Conservation (phyloP, 805 yeast genomes). For the Lachancea dasiensis region DNA sequence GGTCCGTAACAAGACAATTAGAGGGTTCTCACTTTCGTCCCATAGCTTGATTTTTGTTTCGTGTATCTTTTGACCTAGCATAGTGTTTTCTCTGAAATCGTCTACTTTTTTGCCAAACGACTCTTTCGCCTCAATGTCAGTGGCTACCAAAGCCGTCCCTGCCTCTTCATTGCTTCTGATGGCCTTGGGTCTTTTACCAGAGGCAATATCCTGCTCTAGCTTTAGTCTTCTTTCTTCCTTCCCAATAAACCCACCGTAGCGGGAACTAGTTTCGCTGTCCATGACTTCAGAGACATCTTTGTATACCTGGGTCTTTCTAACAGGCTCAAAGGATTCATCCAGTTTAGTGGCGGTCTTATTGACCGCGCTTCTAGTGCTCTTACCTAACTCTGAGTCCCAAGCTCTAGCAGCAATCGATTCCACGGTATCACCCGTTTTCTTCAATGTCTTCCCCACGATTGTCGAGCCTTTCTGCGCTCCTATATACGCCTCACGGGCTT, state of each 20-base stretch:
- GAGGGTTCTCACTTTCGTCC: constrained; percentile 94
- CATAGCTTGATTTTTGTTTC: constrained; percentile 58
- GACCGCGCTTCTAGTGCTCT: constrained; percentile 83
- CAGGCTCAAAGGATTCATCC: constrained; percentile 87
- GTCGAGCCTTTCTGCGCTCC: constrained; percentile 70
- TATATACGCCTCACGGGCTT: constrained; percentile 88
- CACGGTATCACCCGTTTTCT: constrained; percentile 88
- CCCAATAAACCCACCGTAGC: constrained; percentile 88
- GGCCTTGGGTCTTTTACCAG: constrained; percentile 57
- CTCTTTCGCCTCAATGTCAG: constrained; percentile 72
- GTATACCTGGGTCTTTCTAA: constrained; percentile 82
- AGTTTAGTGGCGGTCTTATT: constrained; percentile 73
- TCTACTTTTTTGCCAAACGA: constrained; percentile 59
- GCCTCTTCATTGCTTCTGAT: constrained; percentile 77
- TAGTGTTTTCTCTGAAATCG: constrained; percentile 57
- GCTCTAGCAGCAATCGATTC: constrained; percentile 87
- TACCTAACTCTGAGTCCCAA: constrained; percentile 94
- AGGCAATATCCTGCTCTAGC: constrained; percentile 55
- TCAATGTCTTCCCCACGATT: constrained; percentile 66
- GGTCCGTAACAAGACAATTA: constrained; percentile 74
- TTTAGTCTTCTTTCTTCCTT: constrained; percentile 75
- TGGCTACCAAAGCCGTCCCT: constrained; percentile 75
- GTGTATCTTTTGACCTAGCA: constrained; percentile 59
- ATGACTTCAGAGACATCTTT: constrained; percentile 83
- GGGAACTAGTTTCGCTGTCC: constrained; percentile 82